Conservation (phyloP, 202 grass and related monocot species). For the Dendrocalamus latiflorus region DNA sequence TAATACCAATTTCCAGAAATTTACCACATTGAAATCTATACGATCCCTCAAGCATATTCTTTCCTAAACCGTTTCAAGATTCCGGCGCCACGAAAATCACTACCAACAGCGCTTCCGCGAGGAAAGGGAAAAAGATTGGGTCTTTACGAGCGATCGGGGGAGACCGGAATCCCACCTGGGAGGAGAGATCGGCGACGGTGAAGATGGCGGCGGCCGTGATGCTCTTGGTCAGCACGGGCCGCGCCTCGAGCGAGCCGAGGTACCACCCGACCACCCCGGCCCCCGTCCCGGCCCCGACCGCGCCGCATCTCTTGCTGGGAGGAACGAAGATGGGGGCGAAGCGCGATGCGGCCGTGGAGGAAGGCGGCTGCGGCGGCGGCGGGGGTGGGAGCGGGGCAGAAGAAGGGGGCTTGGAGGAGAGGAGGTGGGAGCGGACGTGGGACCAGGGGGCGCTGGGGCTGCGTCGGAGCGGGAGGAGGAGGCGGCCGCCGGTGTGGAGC, state of each 20-base stretch:
- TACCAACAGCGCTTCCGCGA: not conserved
- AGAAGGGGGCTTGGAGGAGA: conserved; percentile 39
- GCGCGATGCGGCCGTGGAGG: not conserved
- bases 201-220: conserved; percentile 75
- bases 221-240: conserved; percentile 89
- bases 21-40: not conserved
- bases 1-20: not conserved
- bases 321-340: not conserved
- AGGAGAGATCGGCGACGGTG: conserved; percentile 71
- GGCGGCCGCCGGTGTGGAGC: conserved; percentile 31
- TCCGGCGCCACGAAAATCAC: not conserved
- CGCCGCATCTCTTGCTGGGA: not conserved
- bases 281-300: not conserved
- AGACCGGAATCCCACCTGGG: conserved; percentile 46
- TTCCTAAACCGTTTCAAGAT: not conserved
- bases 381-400: not conserved
- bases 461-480: conserved; percentile 38
- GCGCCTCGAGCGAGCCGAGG: conserved; percentile 61
- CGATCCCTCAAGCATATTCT: not conserved
- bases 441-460: not conserved
- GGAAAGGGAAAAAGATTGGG: not conserved
- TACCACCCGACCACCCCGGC: conserved; percentile 60
- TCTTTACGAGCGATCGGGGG: not conserved
- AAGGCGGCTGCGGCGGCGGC: not conserved
- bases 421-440: conserved; percentile 45